phyloP scores from a whole-genome alignment of 768 basidiomycete genomes.

The Tulasnella sp. region DNA sequence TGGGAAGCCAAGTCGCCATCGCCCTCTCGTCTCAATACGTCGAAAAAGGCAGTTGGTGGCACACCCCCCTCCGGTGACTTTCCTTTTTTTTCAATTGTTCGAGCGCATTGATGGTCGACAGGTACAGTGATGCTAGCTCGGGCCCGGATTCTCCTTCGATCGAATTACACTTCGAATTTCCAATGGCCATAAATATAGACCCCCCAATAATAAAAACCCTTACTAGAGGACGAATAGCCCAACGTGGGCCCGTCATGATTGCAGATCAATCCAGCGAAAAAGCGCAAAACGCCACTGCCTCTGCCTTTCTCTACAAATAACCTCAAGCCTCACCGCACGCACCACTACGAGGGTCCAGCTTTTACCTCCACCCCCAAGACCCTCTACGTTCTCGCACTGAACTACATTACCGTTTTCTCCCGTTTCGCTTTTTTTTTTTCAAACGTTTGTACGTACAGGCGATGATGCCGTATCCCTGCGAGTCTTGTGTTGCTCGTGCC shows the following conservation, averaged over 20 bases:
- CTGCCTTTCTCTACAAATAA: not conserved
- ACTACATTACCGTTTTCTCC: not conserved
- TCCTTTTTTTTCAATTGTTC: not conserved
- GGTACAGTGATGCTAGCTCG: not conserved
- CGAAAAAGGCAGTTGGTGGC: not conserved
- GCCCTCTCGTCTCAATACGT: not conserved
- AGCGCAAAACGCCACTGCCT: not conserved
- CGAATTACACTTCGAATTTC: not conserved
- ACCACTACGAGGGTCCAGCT: not conserved
- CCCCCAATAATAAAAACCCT: not conserved
- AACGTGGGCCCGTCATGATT: not conserved
- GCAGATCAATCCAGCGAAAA: not conserved
- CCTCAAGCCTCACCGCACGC: not conserved
- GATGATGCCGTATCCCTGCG: not conserved
- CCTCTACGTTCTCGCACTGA: not conserved
- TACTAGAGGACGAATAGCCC: not conserved
- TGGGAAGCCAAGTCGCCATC: not conserved
- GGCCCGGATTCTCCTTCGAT: not conserved
- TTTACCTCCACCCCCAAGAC: not conserved
- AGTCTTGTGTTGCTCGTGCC: too few species aligned
- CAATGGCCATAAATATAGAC: not conserved
- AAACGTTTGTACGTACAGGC: not conserved
- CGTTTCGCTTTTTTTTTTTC: not conserved
- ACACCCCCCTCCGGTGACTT: not conserved
- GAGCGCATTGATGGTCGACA: not conserved